Conservation (phyloP, 305 asterid species). For the Fraxinus dipetala region DNA sequence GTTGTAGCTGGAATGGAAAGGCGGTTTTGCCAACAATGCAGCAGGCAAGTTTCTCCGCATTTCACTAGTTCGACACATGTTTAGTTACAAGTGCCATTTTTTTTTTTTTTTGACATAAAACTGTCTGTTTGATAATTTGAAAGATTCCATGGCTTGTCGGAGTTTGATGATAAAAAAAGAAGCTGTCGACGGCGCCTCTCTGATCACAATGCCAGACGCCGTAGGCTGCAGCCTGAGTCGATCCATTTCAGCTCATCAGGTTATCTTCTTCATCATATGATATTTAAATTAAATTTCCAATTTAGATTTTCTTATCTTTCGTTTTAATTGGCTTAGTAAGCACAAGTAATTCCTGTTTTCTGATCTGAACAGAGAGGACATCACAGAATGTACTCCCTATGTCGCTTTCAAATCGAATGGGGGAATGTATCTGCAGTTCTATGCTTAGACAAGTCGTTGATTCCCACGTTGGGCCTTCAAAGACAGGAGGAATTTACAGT, state of each 20-base stretch:
- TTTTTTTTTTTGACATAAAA: not conserved
- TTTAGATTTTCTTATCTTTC: not conserved
- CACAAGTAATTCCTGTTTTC: not conserved
- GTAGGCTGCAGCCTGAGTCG: slow-evolving; percentile 50
- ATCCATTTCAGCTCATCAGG: slow-evolving; percentile 33
- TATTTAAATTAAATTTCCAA: slow-evolving; percentile 9
- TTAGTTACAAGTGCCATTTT: not conserved
- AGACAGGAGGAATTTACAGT: slow-evolving; percentile 12
- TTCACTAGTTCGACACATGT: not conserved
- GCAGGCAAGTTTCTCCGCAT: slow-evolving; percentile 37
- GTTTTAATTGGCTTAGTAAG: not conserved
- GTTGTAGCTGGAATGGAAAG: slow-evolving; percentile 48
- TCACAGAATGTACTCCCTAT: slow-evolving; percentile 30
- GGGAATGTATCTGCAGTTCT: slow-evolving; percentile 25
- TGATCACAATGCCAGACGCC: slow-evolving; percentile 61
- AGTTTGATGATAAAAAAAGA: slow-evolving; percentile 62
- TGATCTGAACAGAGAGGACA: slow-evolving; percentile 28
- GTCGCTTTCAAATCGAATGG: slow-evolving; percentile 27
- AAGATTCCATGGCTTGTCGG: slow-evolving; percentile 59
- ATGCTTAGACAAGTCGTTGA: slow-evolving; percentile 17
- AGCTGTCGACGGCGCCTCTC: slow-evolving; percentile 56
- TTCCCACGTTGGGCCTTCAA: slow-evolving; percentile 23
- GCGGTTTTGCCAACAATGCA: slow-evolving; percentile 68
- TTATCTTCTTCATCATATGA: slow-evolving; percentile 39
- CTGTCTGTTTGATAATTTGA: slow-evolving; percentile 5